Base-by-base conservation (phyloP, 1,284 basidiomycete species). In the Microbotryum saponariae region DNA sequence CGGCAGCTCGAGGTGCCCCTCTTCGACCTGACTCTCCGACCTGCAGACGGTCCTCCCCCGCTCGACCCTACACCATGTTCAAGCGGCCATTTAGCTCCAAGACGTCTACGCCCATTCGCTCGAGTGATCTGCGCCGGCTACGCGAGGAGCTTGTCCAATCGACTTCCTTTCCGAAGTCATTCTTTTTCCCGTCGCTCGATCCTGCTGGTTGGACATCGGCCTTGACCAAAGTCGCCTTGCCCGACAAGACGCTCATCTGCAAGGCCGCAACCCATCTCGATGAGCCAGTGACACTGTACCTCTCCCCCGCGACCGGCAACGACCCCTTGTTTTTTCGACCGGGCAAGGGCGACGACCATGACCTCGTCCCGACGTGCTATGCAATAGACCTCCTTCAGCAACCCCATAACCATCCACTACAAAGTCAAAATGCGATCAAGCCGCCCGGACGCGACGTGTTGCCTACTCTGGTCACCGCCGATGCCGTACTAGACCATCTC, bases 261-360 rank as follows among this genome's bases (percentile, higher is more conserved):
- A 64, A 64, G 27, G 64, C 56, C 1, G 48, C 52, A 8, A 64
- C 62, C 7, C 67, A 68, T 37, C 58, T 68, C 21, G 64, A 61
- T 51, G 67, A 68, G 23, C 60, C 60, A 14, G n/a, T 59, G 23
- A 59, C 56, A 3, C 25, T 66, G 27, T 66, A 60, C 58, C 51
- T 54, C 20, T 29, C 59, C 6, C 58, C 59, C 10, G 14, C 47
- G 18, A 14, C 25, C 12, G 5, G 9, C 18, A 42, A 51, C 27
- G 62, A 68, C 52, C 57, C 59, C 1, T 42, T 60, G n/a, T 51
- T 60, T 27, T 59, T 66, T 53, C 25, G 57, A 6, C 12, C 55
- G 9, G 61, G 58, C 16, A 65, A 65, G 33, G 59, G 55, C 18
- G 29, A 6, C n/a, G 47, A 54, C 20, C 62, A 50, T 6, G 25